phyloP scores from a whole-genome alignment of 2,329 filamentous ascomycete species.

The Niveomyces coronatus region DNA sequence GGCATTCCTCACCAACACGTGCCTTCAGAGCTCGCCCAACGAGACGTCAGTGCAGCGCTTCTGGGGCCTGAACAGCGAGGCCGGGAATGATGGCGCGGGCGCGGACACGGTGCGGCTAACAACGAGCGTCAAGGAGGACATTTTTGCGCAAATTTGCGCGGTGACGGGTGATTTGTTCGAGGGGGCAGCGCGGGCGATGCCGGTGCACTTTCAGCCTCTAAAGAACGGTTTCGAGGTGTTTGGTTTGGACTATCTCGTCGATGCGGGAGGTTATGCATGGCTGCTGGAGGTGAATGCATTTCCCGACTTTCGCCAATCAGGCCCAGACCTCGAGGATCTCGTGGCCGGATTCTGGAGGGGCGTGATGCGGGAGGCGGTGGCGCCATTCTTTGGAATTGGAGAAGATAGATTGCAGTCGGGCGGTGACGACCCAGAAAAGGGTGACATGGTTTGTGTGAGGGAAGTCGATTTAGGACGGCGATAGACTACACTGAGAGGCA shows the following conservation, averaged over 20 bases:
- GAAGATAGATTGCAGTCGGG: constrained; percentile 14
- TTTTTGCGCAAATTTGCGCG: constrained; percentile 64
- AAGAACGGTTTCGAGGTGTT: constrained; percentile 87
- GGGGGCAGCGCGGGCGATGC: constrained; percentile 73
- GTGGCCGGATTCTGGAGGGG: constrained; percentile 69
- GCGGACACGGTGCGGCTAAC: no score
- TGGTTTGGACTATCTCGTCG: constrained; percentile 83
- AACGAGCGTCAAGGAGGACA: constrained; percentile 44
- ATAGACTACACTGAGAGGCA: no score
- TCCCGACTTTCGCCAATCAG: constrained; percentile 91
- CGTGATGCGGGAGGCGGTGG: constrained; percentile 57
- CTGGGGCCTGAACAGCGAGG: constrained; percentile 60
- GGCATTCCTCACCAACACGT: constrained; percentile 89
- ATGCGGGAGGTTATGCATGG: constrained; percentile 53
- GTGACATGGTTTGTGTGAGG: constrained; percentile 41
- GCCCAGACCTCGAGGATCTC: constrained; percentile 62
- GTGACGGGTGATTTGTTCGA: constrained; percentile 74
- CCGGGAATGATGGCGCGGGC: no score
- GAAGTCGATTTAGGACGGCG: constrained; percentile 42
- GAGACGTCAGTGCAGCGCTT: constrained; percentile 64
- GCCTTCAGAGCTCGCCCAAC: constrained; percentile 57
- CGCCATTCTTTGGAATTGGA: constrained; percentile 50
- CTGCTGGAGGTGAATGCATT: constrained; percentile 92
- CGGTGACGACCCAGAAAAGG: constrained; percentile 16
- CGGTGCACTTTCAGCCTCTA: constrained; percentile 82